phyloP scores from a whole-genome alignment of 225 moss, liverwort and hornwort species.

The Marchantia polymorpha region DNA sequence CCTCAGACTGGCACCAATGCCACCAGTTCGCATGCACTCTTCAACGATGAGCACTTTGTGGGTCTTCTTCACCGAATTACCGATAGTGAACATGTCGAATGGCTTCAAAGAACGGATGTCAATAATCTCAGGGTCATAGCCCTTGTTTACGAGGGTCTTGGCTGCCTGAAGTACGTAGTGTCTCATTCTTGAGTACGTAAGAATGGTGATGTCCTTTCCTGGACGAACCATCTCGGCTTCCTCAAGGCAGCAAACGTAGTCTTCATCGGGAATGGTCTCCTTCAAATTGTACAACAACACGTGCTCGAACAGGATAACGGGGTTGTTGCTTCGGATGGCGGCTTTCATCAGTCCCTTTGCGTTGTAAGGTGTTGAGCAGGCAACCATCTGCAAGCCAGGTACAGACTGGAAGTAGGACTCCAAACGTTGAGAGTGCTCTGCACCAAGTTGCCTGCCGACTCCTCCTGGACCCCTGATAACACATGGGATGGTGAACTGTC shows the following conservation, averaged over 20 bases:
- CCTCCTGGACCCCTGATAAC: slow-evolving; percentile 96
- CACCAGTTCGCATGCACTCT: slow-evolving; percentile 98
- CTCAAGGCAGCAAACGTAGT: slow-evolving; percentile 82
- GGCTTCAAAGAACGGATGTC: slow-evolving; percentile 97
- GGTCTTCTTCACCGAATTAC: slow-evolving; percentile 94
- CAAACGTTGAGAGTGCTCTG: slow-evolving; percentile 91
- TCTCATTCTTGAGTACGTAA: slow-evolving; percentile 92
- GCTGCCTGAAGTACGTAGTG: slow-evolving; percentile 92
- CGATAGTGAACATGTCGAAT: slow-evolving; percentile 89
- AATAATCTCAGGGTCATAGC: slow-evolving; percentile 96
- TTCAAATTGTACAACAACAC: slow-evolving; percentile 92
- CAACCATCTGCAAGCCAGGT: slow-evolving; percentile 95
- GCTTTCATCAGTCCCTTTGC: slow-evolving; percentile 99
- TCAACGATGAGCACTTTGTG: slow-evolving; percentile 92
- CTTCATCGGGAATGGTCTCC: slow-evolving; percentile 95
- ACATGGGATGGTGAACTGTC: slow-evolving; percentile 88
- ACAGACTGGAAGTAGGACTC: slow-evolving; percentile 99
- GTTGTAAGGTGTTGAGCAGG: slow-evolving; percentile 96
- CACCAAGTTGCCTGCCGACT: slow-evolving; percentile 94
- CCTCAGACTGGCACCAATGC: slow-evolving; percentile 93
- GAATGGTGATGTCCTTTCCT: slow-evolving; percentile 78
- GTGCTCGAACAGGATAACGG: slow-evolving; percentile 92
- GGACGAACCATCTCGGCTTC: slow-evolving; percentile 98
- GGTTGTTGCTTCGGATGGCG: slow-evolving; percentile 87
- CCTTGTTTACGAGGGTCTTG: slow-evolving; percentile 87